These are phyloP conservation scores for Acanthamoeba polyphaga DNA, from an alignment of 208 protist species.

Conservation along the genomic window DNA sequence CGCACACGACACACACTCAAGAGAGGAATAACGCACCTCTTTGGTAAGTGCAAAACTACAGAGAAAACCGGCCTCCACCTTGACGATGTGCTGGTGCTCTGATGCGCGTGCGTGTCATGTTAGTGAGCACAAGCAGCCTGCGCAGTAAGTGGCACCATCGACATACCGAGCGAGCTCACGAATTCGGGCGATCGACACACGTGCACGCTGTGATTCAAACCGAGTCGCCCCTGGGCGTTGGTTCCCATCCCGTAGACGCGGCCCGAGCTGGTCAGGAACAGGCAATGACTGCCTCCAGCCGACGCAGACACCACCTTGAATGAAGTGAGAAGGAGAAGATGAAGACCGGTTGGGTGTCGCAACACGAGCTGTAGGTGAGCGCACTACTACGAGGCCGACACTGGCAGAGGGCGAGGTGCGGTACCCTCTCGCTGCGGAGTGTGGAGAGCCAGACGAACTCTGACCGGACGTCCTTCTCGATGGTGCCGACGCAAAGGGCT, in stretches of 20 bases:
- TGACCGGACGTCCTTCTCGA: background rate
- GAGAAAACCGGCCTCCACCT: constrained; percentile 21
- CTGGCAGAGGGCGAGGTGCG: background rate
- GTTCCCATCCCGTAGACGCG: constrained; percentile 8
- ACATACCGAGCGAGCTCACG: constrained; percentile 1
- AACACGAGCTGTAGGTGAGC: background rate
- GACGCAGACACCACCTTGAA: background rate
- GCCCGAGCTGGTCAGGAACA: constrained; percentile 5
- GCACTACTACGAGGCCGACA: too few species aligned
- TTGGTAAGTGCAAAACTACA: background rate
- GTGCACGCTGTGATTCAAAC: background rate
- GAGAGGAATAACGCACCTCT: background rate
- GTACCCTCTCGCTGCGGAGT: background rate
- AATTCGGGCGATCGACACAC: background rate
- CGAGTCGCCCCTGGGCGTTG: background rate
- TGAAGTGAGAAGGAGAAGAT: background rate
- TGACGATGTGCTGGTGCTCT: background rate
- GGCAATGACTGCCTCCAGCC: background rate
- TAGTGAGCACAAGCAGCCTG: background rate
- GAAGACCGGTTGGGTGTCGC: background rate
- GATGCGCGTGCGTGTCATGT: background rate
- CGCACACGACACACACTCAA: background rate
- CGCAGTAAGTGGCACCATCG: background rate
- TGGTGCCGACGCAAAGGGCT: background rate
- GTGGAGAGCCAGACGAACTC: background rate